Base-by-base conservation (phyloP, 331 rosid species). In the Quercus lobata region DNA sequence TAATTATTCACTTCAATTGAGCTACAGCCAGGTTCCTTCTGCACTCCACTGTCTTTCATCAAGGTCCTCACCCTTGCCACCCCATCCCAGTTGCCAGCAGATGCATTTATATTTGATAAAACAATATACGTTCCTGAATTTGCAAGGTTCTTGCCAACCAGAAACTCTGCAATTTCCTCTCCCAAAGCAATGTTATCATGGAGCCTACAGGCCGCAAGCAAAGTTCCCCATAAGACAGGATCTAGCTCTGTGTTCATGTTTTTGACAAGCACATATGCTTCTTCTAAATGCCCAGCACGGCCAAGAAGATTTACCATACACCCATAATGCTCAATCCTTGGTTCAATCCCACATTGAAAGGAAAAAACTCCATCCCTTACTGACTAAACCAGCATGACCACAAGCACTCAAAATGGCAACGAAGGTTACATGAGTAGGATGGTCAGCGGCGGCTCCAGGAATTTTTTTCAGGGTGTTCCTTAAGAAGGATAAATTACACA, bases 11-110 rank as follows among this genome's bases (percentile, higher is more conserved):
- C 86, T 83, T 94, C 98, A 58, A 94, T 86, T 11, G 90, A 86
- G 86, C 97, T 92, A 74, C 98, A 91, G 21, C 98, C 98, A 19
- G 97, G 97, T 80, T 94, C 97, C 80, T 94, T 94, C 63, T 87
- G 91, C 37, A 92, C 87, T 69, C 97, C 91, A 71, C 84, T 82
- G 30, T 77, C 84, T 86, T 89, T 92, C 98, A 94, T 92, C 90
- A 90, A 69, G 7, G 86, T 68, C 68, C 98, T 90, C n/a, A 94
- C 85, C 63, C 84, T 91, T 21, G 95, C 95, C 80, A 86, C 98
- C 46, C 95, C 92, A 6, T 78, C 89, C 97, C 97, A 92, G 86
- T 91, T 85, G 24, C 92, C 88, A 30, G 89, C 82, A 61, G 93
- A 82, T 7, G 95, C 97, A 54, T 92, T 87, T 5, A 92, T 92